These are phyloP conservation scores for Fusarium napiforme DNA, from an alignment of 2,329 filamentous ascomycete species.

Conservation along the genomic window DNA sequence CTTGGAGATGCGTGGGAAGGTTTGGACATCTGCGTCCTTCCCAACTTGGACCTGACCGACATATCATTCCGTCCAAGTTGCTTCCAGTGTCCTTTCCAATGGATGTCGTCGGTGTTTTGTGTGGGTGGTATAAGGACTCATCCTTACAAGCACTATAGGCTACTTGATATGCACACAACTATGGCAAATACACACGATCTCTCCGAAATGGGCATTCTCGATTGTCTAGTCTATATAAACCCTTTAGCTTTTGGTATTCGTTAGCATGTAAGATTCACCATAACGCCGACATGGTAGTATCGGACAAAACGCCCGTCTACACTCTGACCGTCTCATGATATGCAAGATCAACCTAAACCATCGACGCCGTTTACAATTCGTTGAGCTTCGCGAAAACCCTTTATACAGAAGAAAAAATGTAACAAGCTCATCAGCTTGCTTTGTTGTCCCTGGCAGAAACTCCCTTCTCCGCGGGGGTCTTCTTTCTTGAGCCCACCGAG, in stretches of 20 bases:
- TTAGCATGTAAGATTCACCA: neutral
- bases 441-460: constrained; percentile 21
- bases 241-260: neutral
- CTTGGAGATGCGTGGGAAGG: neutral
- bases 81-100: neutral
- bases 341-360: neutral
- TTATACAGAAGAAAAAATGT: neutral
- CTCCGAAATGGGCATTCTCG: neutral
- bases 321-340: neutral
- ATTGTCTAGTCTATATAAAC: neutral
- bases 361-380: constrained; percentile 18
- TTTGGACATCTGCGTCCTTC: neutral
- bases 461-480: constrained; percentile 21
- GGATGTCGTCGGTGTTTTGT: neutral
- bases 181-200: neutral
- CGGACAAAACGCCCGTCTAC: neutral
- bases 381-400: neutral
- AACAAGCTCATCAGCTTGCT: constrained; percentile 22
- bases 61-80: neutral
- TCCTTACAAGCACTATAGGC: neutral
- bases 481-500: constrained; percentile 72
- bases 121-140: too few relatives aligned
- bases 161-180: neutral
- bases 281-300: neutral
- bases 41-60: neutral